These are phyloP conservation scores for Adansonia digitata DNA, from an alignment of 345 rosid species.

Conservation along the genomic window DNA sequence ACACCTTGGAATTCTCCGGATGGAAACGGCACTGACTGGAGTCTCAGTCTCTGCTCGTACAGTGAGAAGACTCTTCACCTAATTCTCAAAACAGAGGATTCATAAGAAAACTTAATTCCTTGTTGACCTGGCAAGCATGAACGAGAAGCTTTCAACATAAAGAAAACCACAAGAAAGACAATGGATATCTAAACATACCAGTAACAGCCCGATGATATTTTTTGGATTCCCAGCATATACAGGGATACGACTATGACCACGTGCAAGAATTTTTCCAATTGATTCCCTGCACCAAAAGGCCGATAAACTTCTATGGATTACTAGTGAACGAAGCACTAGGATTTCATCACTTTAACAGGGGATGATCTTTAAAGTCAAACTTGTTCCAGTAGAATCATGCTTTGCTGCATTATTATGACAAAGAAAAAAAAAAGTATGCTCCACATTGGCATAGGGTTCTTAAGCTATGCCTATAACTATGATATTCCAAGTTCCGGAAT, in stretches of 20 bases:
- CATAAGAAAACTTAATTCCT: not conserved
- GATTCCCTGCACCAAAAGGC: conserved; percentile 60
- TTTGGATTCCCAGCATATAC: conserved; percentile 64
- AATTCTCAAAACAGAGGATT: conserved; percentile 9
- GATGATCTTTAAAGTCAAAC: conserved; percentile 12
- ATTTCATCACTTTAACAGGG: not conserved
- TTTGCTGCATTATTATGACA: no score
- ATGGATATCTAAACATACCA: conserved; percentile 40
- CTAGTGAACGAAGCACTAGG: not conserved
- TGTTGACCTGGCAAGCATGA: conserved; percentile 6
- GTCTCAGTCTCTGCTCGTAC: conserved; percentile 79
- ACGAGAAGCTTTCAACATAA: conserved; percentile 9
- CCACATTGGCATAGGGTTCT: not conserved
- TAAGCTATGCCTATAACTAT: not conserved
- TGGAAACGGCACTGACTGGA: conserved; percentile 72
- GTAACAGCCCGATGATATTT: conserved; percentile 70
- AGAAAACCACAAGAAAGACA: conserved; percentile 6
- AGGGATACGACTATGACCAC: conserved; percentile 82
- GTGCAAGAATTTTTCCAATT: conserved; percentile 68
- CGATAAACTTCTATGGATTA: conserved; percentile 3
- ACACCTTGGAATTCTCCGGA: conserved; percentile 73
- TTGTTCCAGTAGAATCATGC: not conserved
- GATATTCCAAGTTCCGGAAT: not conserved
- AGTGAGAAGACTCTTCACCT: conserved; percentile 82
- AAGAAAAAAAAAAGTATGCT: not conserved